These are phyloP conservation scores for Abrus precatorius DNA, from an alignment of 306 rosid species.

Conservation along the genomic window DNA sequence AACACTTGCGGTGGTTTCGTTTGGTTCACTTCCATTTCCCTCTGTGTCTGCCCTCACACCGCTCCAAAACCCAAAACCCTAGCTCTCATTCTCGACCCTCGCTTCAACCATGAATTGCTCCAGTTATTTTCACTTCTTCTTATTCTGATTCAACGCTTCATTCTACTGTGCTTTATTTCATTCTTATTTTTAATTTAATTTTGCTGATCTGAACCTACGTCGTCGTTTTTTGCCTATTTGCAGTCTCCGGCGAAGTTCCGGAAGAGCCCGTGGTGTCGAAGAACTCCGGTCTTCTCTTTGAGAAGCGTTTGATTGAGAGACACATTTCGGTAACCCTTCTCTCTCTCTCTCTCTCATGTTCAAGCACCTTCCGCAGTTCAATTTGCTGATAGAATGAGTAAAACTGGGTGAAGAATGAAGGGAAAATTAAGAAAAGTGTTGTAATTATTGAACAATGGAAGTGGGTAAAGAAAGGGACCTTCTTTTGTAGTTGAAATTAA, in stretches of 20 bases:
- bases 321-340: constrained; percentile 70
- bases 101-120: constrained; percentile 51
- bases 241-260: constrained; percentile 99
- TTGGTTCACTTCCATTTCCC: constrained; percentile 3
- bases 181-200: background rate
- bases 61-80: constrained; percentile 53
- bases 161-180: background rate
- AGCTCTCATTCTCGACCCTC: background rate
- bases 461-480: background rate
- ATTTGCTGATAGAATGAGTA: constrained; percentile 17
- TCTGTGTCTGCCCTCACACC: background rate
- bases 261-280: constrained; percentile 94
- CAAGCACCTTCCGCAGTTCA: constrained; percentile 32
- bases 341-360: background rate
- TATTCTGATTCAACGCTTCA: background rate
- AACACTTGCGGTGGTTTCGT: constrained; percentile 7
- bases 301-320: constrained; percentile 90
- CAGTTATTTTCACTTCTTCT: constrained; percentile 39
- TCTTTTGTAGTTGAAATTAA: background rate
- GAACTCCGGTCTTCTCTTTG: constrained; percentile 85
- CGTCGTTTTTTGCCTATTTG: background rate
- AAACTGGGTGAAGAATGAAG: background rate
- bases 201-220: constrained; percentile 53
- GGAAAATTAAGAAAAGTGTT: background rate
- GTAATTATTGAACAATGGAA: background rate